Evolutionary conservation across 2,329 filamentous ascomycete species (phyloP).

Genomic region (Didymellaceae sp.): DNA sequence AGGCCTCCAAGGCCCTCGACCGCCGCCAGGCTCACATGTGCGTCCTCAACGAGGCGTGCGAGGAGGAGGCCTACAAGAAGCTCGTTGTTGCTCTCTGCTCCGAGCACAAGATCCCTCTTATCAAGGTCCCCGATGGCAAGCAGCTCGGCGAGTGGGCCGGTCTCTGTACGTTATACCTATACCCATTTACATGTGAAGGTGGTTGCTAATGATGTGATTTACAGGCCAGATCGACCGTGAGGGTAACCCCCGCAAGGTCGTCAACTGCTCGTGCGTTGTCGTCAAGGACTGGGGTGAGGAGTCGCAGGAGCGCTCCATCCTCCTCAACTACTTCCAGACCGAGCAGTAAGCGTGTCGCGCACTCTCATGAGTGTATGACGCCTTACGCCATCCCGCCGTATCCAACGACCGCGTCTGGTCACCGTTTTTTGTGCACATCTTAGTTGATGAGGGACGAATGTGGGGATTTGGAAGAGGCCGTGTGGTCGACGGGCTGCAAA

Average conservation of each 20-base stretch:
- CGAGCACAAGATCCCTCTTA: conserved; percentile 99
- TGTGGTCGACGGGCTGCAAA: conserved; percentile 3
- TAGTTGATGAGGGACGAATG: conserved; percentile 12
- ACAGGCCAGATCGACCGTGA: conserved; percentile 97
- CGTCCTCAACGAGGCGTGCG: conserved; percentile 99
- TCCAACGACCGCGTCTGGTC: conserved; percentile 6
- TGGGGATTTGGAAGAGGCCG: conserved; percentile 1
- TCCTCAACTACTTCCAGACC: conserved; percentile 99
- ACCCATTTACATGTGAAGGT: not conserved
- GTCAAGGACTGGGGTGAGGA: conserved; percentile 99
- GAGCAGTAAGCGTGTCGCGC: conserved; percentile 55
- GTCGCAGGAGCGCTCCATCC: conserved; percentile 96
- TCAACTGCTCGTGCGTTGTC: conserved; percentile 99
- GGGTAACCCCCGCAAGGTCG: conserved; percentile 99
- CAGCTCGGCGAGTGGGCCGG: conserved; percentile 99
- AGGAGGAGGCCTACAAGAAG: conserved; percentile 99
- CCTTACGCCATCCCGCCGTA: conserved; percentile 7
- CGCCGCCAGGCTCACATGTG: conserved; percentile 99
- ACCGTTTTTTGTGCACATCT: conserved; percentile 13
- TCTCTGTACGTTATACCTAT: conserved; percentile 77
- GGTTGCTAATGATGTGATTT: conserved; percentile 19
- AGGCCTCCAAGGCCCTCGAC: conserved; percentile 98
- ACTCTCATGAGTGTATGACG: conserved; percentile 4
- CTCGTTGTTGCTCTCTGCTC: conserved; percentile 97
- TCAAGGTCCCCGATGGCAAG: conserved; percentile 99